Evolutionary conservation across 306 rosid genomes (phyloP).

Genomic region (Morella rubra): DNA sequence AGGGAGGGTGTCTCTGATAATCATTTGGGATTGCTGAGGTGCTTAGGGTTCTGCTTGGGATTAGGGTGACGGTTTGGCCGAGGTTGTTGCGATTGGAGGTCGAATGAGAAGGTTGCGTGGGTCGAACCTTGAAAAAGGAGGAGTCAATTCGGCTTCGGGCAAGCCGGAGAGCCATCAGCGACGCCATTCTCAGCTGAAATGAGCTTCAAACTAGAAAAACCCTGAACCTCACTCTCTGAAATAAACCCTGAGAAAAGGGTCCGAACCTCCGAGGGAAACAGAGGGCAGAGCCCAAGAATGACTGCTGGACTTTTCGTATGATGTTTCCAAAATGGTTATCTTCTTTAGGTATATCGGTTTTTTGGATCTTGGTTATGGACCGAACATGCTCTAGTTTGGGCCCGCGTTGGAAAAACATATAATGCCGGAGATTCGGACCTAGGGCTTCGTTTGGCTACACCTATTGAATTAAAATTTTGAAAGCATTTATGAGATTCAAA

Average conservation of each 20-base stretch:
- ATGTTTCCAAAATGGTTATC: too few relatives aligned
- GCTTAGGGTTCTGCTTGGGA: constrained; percentile 40
- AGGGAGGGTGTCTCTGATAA: constrained; percentile 33
- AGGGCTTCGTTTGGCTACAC: too few relatives aligned
- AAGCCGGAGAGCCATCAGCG: constrained; percentile 42
- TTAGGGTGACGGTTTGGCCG: neutral
- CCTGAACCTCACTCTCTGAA: neutral
- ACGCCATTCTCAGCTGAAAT: constrained; percentile 34
- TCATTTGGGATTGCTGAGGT: constrained; percentile 56
- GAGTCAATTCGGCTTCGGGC: constrained; percentile 16
- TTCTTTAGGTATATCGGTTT: too few relatives aligned
- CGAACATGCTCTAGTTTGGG: too few relatives aligned
- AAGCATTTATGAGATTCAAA: too few relatives aligned
- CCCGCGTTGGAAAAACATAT: too few relatives aligned
- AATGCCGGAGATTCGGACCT: too few relatives aligned
- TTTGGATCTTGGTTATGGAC: too few relatives aligned
- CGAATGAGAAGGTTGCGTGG: constrained; percentile 23
- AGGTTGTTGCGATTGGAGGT: constrained; percentile 14
- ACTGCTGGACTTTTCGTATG: too few relatives aligned
- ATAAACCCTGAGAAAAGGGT: neutral
- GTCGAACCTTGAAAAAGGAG: constrained; percentile 45
- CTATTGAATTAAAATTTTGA: too few relatives aligned
- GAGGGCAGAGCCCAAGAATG: too few relatives aligned
- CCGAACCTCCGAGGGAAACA: neutral
- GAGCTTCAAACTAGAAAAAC: neutral